These are phyloP conservation scores for Oidiodendron maius DNA, from an alignment of 495 filamentous ascomycete genomes.

Conservation along the genomic window DNA sequence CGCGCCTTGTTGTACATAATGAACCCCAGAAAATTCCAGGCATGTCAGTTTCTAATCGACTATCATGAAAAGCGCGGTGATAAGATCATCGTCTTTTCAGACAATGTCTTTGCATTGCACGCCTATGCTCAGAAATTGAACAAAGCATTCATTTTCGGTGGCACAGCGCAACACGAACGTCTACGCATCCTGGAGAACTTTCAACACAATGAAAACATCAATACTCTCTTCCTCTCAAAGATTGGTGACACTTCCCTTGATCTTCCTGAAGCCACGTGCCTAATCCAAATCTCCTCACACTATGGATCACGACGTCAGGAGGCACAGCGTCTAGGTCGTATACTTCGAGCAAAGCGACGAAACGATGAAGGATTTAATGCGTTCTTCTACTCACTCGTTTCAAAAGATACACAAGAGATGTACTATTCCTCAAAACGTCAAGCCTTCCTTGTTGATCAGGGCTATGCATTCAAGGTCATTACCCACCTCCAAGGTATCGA, in stretches of 20 bases:
- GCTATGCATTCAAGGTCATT: conserved; percentile 99
- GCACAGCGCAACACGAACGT: conserved; percentile 80
- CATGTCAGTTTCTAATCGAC: conserved; percentile 93
- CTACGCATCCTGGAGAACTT: conserved; percentile 92
- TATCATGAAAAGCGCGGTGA: conserved; percentile 95
- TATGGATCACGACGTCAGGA: conserved; percentile 97
- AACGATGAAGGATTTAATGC: conserved; percentile 99
- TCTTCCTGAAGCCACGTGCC: conserved; percentile 90
- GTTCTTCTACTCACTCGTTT: conserved; percentile 97
- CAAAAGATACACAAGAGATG: conserved; percentile 97
- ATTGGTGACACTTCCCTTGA: conserved; percentile 98
- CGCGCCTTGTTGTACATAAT: conserved; percentile 82
- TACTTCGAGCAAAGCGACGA: conserved; percentile 89
- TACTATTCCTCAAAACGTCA: conserved; percentile 96
- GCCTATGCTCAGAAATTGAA: conserved; percentile 76
- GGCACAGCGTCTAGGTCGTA: conserved; percentile 89
- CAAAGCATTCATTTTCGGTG: conserved; percentile 92
- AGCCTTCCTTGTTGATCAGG: conserved; percentile 96
- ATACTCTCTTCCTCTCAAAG: conserved; percentile 96
- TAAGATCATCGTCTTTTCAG: conserved; percentile 98
- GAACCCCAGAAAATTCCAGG: conserved; percentile 97
- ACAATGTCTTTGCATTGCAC: conserved; percentile 93
- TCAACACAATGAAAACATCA: conserved; percentile 86
- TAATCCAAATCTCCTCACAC: conserved; percentile 98
- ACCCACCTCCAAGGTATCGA: conserved; percentile 92